Evolutionary conservation across 495 filamentous ascomycete genomes (phyloP).

Genomic region (Chaetomidium leptoderma): DNA sequence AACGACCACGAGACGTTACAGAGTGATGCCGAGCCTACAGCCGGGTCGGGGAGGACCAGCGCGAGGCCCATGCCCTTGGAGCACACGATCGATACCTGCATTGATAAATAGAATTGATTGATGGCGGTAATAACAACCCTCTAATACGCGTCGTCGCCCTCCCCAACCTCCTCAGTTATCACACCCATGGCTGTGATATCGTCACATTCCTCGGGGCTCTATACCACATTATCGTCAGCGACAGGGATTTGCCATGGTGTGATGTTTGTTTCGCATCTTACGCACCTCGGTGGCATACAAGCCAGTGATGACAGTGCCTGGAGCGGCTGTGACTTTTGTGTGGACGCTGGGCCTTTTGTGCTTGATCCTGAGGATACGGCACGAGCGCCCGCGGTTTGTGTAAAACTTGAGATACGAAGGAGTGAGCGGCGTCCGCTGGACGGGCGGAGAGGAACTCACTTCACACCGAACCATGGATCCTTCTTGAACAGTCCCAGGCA

Average conservation of each 20-base stretch:
- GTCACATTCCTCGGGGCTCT: neutral
- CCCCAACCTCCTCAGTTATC: neutral
- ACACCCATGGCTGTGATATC: neutral
- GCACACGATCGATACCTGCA: neutral
- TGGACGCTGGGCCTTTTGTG: neutral
- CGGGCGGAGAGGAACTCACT: neutral
- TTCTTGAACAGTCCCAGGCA: neutral
- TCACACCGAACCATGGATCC: neutral
- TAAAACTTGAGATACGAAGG: neutral
- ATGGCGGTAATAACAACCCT: neutral
- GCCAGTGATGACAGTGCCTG: neutral
- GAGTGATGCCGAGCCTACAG: too few relatives aligned
- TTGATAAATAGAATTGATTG: neutral
- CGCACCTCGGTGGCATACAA: neutral
- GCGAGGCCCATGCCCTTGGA: neutral
- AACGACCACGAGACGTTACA: too few relatives aligned
- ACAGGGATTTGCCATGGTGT: neutral
- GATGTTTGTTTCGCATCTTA: neutral
- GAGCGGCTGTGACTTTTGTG: neutral
- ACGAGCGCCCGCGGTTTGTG: neutral
- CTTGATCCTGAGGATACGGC: neutral
- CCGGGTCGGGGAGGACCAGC: too few relatives aligned
- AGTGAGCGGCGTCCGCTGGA: neutral
- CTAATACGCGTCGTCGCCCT: neutral
- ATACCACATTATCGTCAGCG: neutral